A percentile compares a stretch with the other conserved stretches of the same genome.
Conservation (phyloP, 1,139 yeast genomes). For the Sugiyamaella pinicola region DNA sequence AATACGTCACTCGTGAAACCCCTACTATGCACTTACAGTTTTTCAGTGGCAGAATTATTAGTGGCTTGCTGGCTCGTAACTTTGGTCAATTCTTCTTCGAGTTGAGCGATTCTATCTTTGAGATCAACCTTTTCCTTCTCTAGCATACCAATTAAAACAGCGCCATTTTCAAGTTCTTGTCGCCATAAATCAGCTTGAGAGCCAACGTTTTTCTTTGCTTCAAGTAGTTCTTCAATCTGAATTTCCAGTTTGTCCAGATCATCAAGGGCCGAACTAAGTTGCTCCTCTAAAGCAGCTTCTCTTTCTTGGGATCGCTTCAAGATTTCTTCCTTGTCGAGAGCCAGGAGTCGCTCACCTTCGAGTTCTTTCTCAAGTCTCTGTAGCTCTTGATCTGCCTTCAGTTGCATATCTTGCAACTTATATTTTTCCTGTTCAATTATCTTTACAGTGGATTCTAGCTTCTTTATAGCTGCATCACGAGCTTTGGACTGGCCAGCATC, state of each 20-base stretch:
- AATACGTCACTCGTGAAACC: background rate
- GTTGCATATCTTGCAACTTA: slow-evolving; percentile 38
- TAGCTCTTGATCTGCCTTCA: slow-evolving; percentile 45
- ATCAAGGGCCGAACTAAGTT: slow-evolving; percentile 41
- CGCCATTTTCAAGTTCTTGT: slow-evolving; percentile 42
- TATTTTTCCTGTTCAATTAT: slow-evolving; percentile 43
- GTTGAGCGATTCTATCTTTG: slow-evolving; percentile 29
- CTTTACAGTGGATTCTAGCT: slow-evolving; percentile 49
- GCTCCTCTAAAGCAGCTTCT: slow-evolving; percentile 47
- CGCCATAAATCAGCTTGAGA: slow-evolving; percentile 39
- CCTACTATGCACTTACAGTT: slow-evolving; percentile 19
- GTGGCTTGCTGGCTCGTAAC: slow-evolving; percentile 24
- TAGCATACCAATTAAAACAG: slow-evolving; percentile 38
- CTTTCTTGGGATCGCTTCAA: slow-evolving; percentile 46
- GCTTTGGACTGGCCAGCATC: slow-evolving; percentile 58
- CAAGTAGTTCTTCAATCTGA: slow-evolving; percentile 44
- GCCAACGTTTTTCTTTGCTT: slow-evolving; percentile 43
- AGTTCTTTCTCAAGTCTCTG: slow-evolving; percentile 43
- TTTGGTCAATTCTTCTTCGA: slow-evolving; percentile 36
- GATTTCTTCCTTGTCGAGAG: slow-evolving; percentile 50
- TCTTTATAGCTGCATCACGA: slow-evolving; percentile 61
- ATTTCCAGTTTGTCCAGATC: slow-evolving; percentile 45
- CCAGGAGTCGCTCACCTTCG: slow-evolving; percentile 45
- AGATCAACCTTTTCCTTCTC: slow-evolving; percentile 41
- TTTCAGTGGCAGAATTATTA: slow-evolving; percentile 26